Evolutionary conservation across 176 grass and related monocot species (phyloP).

Genomic region (Hordeum vulgare): DNA sequence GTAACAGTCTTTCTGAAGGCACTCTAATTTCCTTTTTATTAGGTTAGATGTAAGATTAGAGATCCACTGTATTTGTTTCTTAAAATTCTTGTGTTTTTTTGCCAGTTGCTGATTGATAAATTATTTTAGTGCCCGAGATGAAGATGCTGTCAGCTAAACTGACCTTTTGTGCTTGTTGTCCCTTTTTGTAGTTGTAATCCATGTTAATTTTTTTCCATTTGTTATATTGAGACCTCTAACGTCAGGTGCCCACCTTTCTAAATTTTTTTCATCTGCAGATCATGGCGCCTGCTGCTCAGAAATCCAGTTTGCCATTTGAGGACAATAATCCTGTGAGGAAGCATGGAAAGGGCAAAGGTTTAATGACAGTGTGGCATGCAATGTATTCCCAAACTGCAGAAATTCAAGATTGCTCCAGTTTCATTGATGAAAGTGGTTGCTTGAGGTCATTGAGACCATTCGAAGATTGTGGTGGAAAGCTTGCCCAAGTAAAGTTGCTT

Average conservation of each 20-base stretch:
- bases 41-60: slow-evolving; percentile 9
- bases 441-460: slow-evolving; percentile 52
- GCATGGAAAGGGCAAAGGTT: slow-evolving; percentile 92
- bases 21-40: slow-evolving; percentile 4
- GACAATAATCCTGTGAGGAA: slow-evolving; percentile 47
- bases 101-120: neutral
- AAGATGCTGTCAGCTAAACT: neutral
- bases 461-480: slow-evolving; percentile 32
- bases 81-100: slow-evolving; percentile 12
- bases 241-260: neutral
- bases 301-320: neutral
- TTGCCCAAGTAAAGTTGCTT: slow-evolving; percentile 33
- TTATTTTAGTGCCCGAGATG: neutral
- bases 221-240: neutral
- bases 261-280: slow-evolving; percentile 38
- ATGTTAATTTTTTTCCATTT: slow-evolving; percentile 1
- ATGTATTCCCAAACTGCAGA: slow-evolving; percentile 53
- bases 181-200: neutral
- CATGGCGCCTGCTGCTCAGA: slow-evolving; percentile 7
- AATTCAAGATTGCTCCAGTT: slow-evolving; percentile 46
- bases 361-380: slow-evolving; percentile 92
- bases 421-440: slow-evolving; percentile 52
- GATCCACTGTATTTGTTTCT: neutral
- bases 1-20: neutral
- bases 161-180: neutral